phyloP scores from a whole-genome alignment of 371 early-diverging fungal genomes.

The Haplosporangium sp. region DNA sequence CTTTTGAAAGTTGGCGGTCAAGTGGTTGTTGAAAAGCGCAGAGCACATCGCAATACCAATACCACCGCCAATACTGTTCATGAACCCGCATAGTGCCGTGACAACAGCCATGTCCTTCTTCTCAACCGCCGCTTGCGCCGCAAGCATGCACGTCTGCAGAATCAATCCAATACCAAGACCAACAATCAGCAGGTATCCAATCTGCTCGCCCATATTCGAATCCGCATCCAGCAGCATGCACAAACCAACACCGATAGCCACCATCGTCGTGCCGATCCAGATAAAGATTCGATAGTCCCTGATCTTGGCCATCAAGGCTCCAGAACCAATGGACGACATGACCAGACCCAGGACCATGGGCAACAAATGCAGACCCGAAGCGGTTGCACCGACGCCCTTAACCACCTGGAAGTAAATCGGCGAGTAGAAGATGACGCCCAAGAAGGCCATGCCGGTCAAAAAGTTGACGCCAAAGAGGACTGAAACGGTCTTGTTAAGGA shows the following conservation, averaged over 20 bases:
- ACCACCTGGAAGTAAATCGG: slow-evolving; percentile 73
- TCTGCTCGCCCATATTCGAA: slow-evolving; percentile 57
- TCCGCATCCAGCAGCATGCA: slow-evolving; percentile 58
- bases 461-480: slow-evolving; percentile 53
- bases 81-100: slow-evolving; percentile 68
- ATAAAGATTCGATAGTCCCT: slow-evolving; percentile 65
- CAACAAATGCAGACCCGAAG: slow-evolving; percentile 72
- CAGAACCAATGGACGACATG: slow-evolving; percentile 60
- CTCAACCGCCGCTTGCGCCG: slow-evolving; percentile 65
- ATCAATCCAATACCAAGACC: slow-evolving; percentile 72
- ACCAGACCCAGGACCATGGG: slow-evolving; percentile 70
- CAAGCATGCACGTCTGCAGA: slow-evolving; percentile 72
- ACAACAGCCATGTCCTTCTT: slow-evolving; percentile 72
- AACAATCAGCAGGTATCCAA: slow-evolving; percentile 60
- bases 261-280: slow-evolving; percentile 61
- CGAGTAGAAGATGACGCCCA: slow-evolving; percentile 67
- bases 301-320: slow-evolving; percentile 59
- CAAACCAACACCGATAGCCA: slow-evolving; percentile 60
- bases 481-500: slow-evolving; percentile 39
- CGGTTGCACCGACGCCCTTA: slow-evolving; percentile 60
- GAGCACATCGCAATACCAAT: slow-evolving; percentile 65
- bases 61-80: slow-evolving; percentile 67
- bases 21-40: slow-evolving; percentile 57
- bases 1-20: slow-evolving; percentile 7
- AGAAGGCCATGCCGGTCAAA: slow-evolving; percentile 59